A percentile compares a stretch with the other conserved stretches of the same genome.
These are phyloP conservation scores for Zygnema circumcarinatum DNA, from an alignment of 139 green algal genomes.

Conservation along the genomic window DNA sequence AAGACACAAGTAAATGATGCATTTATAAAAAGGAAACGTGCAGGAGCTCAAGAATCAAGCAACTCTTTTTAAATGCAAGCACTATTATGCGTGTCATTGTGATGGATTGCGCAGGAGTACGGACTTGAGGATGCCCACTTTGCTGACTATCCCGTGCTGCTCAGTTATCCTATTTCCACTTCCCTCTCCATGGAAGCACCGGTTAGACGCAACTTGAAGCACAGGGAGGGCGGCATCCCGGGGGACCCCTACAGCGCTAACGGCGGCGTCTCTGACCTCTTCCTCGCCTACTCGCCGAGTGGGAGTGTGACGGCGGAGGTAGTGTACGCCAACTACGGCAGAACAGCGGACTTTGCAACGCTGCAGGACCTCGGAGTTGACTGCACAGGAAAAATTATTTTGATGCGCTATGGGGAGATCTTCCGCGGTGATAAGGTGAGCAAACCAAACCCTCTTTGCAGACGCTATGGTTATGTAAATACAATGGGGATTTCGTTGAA, in stretches of 20 bases:
- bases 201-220: slow-evolving; percentile 12
- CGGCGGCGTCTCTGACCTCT: not conserved
- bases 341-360: slow-evolving; percentile 45
- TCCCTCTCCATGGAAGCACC: not conserved
- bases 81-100: no score
- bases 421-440: slow-evolving; percentile 57
- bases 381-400: slow-evolving; percentile 1
- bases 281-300: slow-evolving; percentile 32
- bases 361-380: slow-evolving; percentile 23
- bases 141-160: slow-evolving; percentile 37
- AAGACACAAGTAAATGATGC: no score
- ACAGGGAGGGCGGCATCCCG: not conserved
- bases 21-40: no score
- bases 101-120: no score
- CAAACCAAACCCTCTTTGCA: no score
- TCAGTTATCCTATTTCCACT: slow-evolving; percentile 22
- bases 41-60: no score
- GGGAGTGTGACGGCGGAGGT: slow-evolving; percentile 36
- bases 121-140: not conserved
- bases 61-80: no score
- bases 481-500: no score
- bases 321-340: slow-evolving; percentile 56
- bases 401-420: slow-evolving; percentile 55
- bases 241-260: slow-evolving; percentile 20
- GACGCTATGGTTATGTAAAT: no score